Conservation (phyloP, 2,329 filamentous ascomycete genomes). For the Daldinia eschscholtzii region DNA sequence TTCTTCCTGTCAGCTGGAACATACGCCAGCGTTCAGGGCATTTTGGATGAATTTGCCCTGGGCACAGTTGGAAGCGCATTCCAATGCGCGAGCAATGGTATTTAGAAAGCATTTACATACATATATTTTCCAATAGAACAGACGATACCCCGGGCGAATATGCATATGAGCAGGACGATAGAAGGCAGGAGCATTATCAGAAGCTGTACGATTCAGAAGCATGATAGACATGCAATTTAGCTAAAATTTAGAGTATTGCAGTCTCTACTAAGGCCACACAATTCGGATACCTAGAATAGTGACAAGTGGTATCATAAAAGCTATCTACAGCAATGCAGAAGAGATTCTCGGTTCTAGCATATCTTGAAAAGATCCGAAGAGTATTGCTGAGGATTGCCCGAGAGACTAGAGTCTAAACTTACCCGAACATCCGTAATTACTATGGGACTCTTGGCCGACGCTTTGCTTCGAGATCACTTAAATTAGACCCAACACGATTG, state of each 20-base stretch:
- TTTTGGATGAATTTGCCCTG: slow-evolving; percentile 77
- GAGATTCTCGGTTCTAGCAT: neutral
- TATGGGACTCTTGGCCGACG: no score
- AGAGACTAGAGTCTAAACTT: no score
- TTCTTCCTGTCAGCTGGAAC: slow-evolving; percentile 86
- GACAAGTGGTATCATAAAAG: neutral
- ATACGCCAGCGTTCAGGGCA: slow-evolving; percentile 80
- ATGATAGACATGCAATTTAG: slow-evolving; percentile 17
- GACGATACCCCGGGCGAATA: slow-evolving; percentile 44
- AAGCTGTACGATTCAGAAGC: slow-evolving; percentile 16
- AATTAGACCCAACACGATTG: no score
- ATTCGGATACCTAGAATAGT: neutral
- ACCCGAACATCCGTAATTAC: no score
- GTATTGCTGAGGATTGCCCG: no score
- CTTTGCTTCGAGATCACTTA: no score
- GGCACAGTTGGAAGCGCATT: slow-evolving; percentile 79
- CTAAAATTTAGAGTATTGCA: neutral
- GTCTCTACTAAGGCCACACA: neutral
- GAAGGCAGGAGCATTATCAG: slow-evolving; percentile 16
- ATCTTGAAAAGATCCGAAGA: neutral
- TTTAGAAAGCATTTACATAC: slow-evolving; percentile 55
- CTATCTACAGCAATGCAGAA: neutral
- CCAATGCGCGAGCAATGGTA: slow-evolving; percentile 76
- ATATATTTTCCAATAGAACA: slow-evolving; percentile 34
- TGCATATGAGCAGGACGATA: slow-evolving; percentile 25